Base-by-base conservation (phyloP, 1,284 basidiomycete genomes). In the Chondrostereum purpureum region DNA sequence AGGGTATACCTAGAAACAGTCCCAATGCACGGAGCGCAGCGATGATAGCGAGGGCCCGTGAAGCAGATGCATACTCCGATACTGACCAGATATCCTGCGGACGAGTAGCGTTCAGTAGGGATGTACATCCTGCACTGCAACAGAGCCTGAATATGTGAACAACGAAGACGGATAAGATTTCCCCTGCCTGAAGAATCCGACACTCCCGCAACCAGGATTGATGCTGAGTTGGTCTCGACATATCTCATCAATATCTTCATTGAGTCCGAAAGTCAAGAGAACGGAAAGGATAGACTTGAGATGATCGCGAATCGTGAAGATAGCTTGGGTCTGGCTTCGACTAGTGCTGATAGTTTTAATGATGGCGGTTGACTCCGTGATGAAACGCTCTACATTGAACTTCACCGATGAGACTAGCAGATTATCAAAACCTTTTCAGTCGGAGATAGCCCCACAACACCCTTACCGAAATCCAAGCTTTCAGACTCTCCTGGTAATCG, bases 1-100 rank as follows among this genome's bases (percentile, higher is more conserved):
- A 39, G 18, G 14, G 37, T 12, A 21, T 51, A 87, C 89, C 81
- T 60, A 85, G 83, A 46, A 83, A 80, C 42, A 85, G 73, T 18
- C 83, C 71, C 53, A 92, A 76, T 0, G 79, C 75, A 27, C 85
- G 77, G 2, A 94, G 70, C 8, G 88, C 60, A 3, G 81, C 70
- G 12, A 84, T 65, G 39, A 93, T 77, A 0, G 77, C 74, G 11
- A 92, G 58, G 5, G 85, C 76, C 14, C 84, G 73, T 4, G 77
- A 66, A 0, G 90, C 87, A 0, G 91, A 87, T 1, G 72, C 72
- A 34, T 73, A 65, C 0, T 74, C 65, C 0, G 89, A 93, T n/a
- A 88, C 64, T 34, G 72, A 75, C 88, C 90, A 93, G 4, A 66
- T 57, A 21, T 72, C 70, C 22, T 58, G 58, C 3, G 73, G 52